Percentiles rank a stretch among this genome's conserved stretches.
Evolutionary conservation across 2,329 filamentous ascomycete species (phyloP).

Genomic region (Neonectria hederae): DNA sequence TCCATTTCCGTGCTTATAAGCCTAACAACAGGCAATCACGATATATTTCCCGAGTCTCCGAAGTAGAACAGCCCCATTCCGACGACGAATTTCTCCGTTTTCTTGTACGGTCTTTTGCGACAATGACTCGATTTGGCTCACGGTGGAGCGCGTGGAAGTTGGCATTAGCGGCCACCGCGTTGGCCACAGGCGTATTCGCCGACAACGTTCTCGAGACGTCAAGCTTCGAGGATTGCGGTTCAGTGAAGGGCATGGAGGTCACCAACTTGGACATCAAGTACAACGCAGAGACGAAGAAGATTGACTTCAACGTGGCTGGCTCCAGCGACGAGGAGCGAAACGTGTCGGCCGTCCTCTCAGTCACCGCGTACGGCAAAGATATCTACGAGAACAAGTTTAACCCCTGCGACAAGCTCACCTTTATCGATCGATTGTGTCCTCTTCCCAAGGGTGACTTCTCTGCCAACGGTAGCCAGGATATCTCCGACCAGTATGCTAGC

Average conservation of each 20-base stretch:
- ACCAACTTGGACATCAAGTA: slow-evolving; percentile 81
- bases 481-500: slow-evolving; percentile 75
- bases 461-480: slow-evolving; percentile 75
- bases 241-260: slow-evolving; percentile 68
- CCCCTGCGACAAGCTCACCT: slow-evolving; percentile 76
- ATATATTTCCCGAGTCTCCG: slow-evolving; percentile 30
- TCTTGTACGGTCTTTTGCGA: slow-evolving; percentile 33
- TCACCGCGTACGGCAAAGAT: slow-evolving; percentile 84
- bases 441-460: slow-evolving; percentile 80
- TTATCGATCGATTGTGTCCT: slow-evolving; percentile 81
- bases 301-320: slow-evolving; percentile 86
- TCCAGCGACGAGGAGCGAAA: slow-evolving; percentile 79
- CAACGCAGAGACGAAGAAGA: slow-evolving; percentile 75
- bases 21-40: slow-evolving; percentile 24
- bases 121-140: slow-evolving; percentile 47
- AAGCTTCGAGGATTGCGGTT: slow-evolving; percentile 78
- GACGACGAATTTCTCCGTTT: slow-evolving; percentile 36
- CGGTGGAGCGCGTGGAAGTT: slow-evolving; percentile 46
- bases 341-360: slow-evolving; percentile 78
- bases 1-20: not conserved
- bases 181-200: slow-evolving; percentile 64
- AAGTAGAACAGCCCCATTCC: slow-evolving; percentile 31
- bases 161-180: slow-evolving; percentile 47
- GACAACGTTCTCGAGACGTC: slow-evolving; percentile 80
- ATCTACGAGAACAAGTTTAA: slow-evolving; percentile 85